These are phyloP conservation scores for Plasmodium cynomolgi DNA, from an alignment of 169 alveolate species.

Conservation along the genomic window DNA sequence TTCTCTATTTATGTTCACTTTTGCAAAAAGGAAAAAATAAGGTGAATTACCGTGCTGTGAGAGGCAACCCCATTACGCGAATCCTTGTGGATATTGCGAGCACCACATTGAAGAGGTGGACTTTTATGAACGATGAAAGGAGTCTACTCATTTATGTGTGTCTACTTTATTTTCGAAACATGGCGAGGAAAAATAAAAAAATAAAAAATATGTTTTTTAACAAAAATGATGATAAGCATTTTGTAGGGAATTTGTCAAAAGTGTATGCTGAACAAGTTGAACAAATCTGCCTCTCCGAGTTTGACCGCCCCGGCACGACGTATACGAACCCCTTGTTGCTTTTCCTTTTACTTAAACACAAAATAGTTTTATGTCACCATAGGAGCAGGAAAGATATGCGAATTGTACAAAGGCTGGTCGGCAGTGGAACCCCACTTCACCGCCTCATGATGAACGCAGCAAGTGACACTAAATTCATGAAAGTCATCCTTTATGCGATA, in stretches of 20 bases:
- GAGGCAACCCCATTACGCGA: neutral
- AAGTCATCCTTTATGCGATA: constrained; percentile 20
- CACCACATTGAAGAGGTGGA: constrained; percentile 12
- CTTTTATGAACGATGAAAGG: constrained; percentile 18
- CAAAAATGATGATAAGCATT: neutral
- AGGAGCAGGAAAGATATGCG: constrained; percentile 15
- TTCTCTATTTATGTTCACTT: constrained; percentile 19
- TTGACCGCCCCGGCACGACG: neutral
- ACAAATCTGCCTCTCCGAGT: constrained; percentile 1
- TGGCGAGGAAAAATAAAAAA: constrained; percentile 7
- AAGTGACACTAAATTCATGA: neutral
- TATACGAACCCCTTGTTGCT: constrained; percentile 37
- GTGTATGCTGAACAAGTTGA: neutral
- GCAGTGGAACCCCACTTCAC: constrained; percentile 5
- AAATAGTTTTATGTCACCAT: constrained; percentile 11
- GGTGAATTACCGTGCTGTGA: neutral
- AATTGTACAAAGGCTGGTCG: neutral
- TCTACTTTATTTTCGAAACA: neutral
- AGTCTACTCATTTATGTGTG: constrained; percentile 28
- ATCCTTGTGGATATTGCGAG: constrained; percentile 1
- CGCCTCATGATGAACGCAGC: neutral
- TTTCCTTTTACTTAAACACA: constrained; percentile 50
- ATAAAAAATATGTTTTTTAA: constrained; percentile 9
- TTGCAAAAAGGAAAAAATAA: neutral
- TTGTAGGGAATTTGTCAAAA: neutral